phyloP scores from a whole-genome alignment of 176 grass and related monocot genomes.

The Aechmea fasciata region DNA sequence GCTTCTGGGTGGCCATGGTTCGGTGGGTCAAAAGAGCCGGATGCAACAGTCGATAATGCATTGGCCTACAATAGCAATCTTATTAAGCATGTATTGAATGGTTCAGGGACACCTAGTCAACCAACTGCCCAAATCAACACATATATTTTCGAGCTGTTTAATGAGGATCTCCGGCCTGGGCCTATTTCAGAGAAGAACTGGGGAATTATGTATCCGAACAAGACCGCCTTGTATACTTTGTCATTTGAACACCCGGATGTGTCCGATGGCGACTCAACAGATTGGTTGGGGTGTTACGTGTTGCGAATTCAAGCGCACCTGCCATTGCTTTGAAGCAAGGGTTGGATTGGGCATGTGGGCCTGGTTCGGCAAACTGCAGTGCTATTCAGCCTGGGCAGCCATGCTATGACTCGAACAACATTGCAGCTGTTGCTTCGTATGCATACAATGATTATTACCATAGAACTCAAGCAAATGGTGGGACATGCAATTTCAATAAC shows the following conservation, averaged over 20 bases:
- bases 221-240: constrained; percentile 52
- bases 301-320: constrained; percentile 70
- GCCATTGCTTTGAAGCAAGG: constrained; percentile 64
- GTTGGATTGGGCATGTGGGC: constrained; percentile 97
- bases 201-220: constrained; percentile 78
- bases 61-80: constrained; percentile 92
- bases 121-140: constrained; percentile 61
- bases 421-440: constrained; percentile 77
- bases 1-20: constrained; percentile 88
- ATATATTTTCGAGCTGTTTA: constrained; percentile 86
- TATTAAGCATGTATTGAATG: constrained; percentile 73
- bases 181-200: constrained; percentile 71
- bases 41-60: constrained; percentile 90
- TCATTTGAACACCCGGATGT: constrained; percentile 46
- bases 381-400: constrained; percentile 74
- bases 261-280: constrained; percentile 41
- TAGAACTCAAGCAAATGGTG: constrained; percentile 76
- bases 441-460: constrained; percentile 97
- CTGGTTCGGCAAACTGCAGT: constrained; percentile 90
- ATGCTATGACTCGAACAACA: constrained; percentile 77
- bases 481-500: constrained; percentile 87
- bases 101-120: constrained; percentile 74
- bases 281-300: constrained; percentile 67
- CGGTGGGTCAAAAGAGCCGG: constrained; percentile 62
- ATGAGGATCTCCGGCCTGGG: constrained; percentile 65